These are phyloP conservation scores for Phoenix roebelenii DNA, from an alignment of 176 grass and related monocot species.

Conservation along the genomic window DNA sequence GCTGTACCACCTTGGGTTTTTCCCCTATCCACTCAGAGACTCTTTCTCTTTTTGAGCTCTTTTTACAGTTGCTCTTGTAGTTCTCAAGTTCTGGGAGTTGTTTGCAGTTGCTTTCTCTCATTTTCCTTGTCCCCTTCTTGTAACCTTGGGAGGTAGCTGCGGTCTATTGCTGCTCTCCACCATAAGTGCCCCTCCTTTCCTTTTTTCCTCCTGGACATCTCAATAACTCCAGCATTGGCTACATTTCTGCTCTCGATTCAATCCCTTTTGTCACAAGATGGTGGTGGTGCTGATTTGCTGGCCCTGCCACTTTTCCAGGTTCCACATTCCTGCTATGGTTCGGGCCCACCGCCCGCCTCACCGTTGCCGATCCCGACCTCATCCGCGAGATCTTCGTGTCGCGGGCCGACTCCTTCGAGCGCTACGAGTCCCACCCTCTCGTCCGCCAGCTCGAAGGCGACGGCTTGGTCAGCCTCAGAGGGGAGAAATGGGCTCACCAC, in stretches of 20 bases:
- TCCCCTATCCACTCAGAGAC: background rate
- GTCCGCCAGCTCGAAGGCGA: conserved; percentile 95
- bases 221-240: no score
- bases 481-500: conserved; percentile 87
- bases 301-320: conserved; percentile 26
- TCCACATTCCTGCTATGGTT: conserved; percentile 93
- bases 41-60: background rate
- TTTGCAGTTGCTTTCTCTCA: conserved; percentile 40
- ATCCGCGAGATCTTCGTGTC: conserved; percentile 86
- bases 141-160: conserved; percentile 38
- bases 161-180: conserved; percentile 19
- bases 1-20: conserved; percentile 10
- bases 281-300: conserved; percentile 34
- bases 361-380: conserved; percentile 83
- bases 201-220: conserved; percentile 3
- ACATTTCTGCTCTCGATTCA: no score
- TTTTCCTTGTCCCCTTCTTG: conserved; percentile 55
- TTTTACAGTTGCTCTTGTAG: background rate
- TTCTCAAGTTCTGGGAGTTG: conserved; percentile 6
- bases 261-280: conserved; percentile 18
- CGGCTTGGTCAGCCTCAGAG: conserved; percentile 82
- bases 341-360: conserved; percentile 72
- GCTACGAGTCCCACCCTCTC: conserved; percentile 91
- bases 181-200: background rate
- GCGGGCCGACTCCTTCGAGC: conserved; percentile 75